A percentile compares a stretch with the other conserved stretches of the same genome.
phyloP scores from a whole-genome alignment of 2,329 filamentous ascomycete genomes.

The Aspergillus aculeatinus region DNA sequence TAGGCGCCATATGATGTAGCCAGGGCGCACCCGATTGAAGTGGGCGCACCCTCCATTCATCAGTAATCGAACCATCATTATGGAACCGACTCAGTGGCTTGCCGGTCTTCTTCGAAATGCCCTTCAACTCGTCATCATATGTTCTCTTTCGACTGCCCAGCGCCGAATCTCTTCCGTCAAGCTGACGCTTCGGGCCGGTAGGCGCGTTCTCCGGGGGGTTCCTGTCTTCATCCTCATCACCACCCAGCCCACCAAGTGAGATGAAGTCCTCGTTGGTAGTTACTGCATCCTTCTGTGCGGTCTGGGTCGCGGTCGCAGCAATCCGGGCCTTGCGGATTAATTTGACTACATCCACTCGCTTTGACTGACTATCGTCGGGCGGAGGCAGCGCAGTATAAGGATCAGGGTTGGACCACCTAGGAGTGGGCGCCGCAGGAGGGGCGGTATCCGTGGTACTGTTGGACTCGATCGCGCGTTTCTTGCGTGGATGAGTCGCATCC shows the following conservation, averaged over 20 bases:
- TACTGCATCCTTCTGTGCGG: conserved; percentile 55
- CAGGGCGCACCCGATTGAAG: conserved; percentile 60
- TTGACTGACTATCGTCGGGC: conserved; percentile 67
- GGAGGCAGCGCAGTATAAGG: conserved; percentile 87
- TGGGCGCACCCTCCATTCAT: conserved; percentile 53
- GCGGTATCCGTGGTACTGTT: conserved; percentile 21
- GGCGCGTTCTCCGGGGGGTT: conserved; percentile 39
- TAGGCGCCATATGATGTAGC: conserved; percentile 40
- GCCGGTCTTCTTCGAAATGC: conserved; percentile 52
- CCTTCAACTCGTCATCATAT: conserved; percentile 65
- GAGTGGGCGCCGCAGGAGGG: conserved; percentile 41
- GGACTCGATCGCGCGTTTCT: conserved; percentile 35
- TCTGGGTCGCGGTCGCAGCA: conserved; percentile 49
- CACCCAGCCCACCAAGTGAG: conserved; percentile 70
- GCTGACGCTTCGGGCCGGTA: conserved; percentile 33
- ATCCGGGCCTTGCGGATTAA: conserved; percentile 86
- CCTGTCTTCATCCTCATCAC: conserved; percentile 43
- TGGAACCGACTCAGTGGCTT: conserved; percentile 55
- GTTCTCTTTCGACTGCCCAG: conserved; percentile 73
- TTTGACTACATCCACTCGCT: conserved; percentile 84
- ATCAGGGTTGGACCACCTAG: conserved; percentile 95
- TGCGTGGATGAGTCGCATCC: conserved; percentile 36
- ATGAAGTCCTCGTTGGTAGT: conserved; percentile 77
- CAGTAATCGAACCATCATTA: conserved; percentile 51
- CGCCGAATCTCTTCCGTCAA: conserved; percentile 42